These are phyloP conservation scores for Talaromyces proteolyticus DNA, from an alignment of 495 filamentous ascomycete species.

Conservation along the genomic window DNA sequence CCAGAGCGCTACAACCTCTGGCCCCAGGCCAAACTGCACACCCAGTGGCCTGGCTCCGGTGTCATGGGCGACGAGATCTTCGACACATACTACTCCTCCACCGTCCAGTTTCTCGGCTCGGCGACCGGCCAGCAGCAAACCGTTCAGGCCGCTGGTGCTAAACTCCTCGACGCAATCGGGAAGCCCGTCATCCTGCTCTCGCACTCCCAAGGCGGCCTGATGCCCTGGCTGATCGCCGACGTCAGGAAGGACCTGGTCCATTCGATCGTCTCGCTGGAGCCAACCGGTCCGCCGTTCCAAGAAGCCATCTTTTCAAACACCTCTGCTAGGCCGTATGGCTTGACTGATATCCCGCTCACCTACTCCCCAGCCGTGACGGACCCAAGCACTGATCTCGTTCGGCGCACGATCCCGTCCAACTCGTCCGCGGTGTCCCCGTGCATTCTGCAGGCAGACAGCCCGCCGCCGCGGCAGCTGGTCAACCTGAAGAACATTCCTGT, in stretches of 20 bases:
- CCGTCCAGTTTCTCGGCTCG: slow-evolving; percentile 31
- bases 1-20: slow-evolving; percentile 26
- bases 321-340: slow-evolving; percentile 30
- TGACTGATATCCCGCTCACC: slow-evolving; percentile 42
- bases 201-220: slow-evolving; percentile 48
- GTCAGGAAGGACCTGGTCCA: slow-evolving; percentile 36
- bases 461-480: slow-evolving; percentile 38
- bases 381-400: slow-evolving; percentile 17
- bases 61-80: slow-evolving; percentile 34
- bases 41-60: slow-evolving; percentile 44
- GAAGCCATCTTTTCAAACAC: slow-evolving; percentile 20
- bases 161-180: slow-evolving; percentile 43
- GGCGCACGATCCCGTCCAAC: slow-evolving; percentile 18
- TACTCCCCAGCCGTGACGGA: slow-evolving; percentile 39
- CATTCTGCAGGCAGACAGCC: slow-evolving; percentile 35
- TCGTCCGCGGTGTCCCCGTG: slow-evolving; percentile 19
- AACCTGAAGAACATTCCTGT: slow-evolving; percentile 42
- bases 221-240: slow-evolving; percentile 45
- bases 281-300: slow-evolving; percentile 45
- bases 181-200: slow-evolving; percentile 37
- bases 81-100: slow-evolving; percentile 39
- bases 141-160: slow-evolving; percentile 35
- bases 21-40: slow-evolving; percentile 39
- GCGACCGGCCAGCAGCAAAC: slow-evolving; percentile 30
- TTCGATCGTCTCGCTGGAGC: slow-evolving; percentile 47